A percentile compares a stretch with the other conserved stretches of the same genome.
Evolutionary conservation across 345 rosid species (phyloP).

Genomic region (Cardamine occulta): DNA sequence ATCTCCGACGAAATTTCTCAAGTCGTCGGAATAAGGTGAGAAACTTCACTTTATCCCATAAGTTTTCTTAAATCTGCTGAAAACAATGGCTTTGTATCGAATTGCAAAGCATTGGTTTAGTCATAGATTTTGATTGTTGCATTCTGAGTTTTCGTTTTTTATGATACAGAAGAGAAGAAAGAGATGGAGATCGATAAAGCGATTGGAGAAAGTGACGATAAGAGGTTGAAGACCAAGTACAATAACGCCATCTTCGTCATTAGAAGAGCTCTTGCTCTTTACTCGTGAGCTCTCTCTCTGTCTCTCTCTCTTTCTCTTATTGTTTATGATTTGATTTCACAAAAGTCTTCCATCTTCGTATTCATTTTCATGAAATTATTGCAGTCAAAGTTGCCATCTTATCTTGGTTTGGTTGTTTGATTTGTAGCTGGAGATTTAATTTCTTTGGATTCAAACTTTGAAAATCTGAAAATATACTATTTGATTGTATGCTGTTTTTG

Average conservation of each 20-base stretch:
- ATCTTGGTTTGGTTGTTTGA: neutral
- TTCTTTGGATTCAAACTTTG: constrained; percentile 2
- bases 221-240: constrained; percentile 90
- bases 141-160: constrained; percentile 10
- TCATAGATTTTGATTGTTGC: constrained; percentile 31
- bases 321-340: neutral
- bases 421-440: neutral
- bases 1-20: constrained; percentile 24
- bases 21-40: constrained; percentile 35
- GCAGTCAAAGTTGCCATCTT: neutral
- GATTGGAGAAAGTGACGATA: constrained; percentile 79
- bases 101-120: constrained; percentile 1
- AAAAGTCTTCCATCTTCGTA: constrained; percentile 28
- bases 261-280: constrained; percentile 82
- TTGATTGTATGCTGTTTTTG: neutral
- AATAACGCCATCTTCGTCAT: constrained; percentile 89
- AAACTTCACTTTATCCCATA: neutral
- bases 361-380: constrained; percentile 12
- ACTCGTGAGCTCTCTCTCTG: constrained; percentile 65
- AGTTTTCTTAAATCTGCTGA: neutral
- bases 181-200: constrained; percentile 93
- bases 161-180: constrained; percentile 19
- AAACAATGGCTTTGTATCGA: neutral
- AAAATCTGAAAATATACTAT: neutral
- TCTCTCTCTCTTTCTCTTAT: constrained; percentile 22